Evolutionary conservation across 176 grass and related monocot species (phyloP).

Genomic region (Sorghum bicolor): Sorghum_bicolor_NCBIv3 NC_012875.2:61006501-61007000

Average conservation of each 20-base stretch:
- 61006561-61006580: background rate
- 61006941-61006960: background rate
- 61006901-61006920: background rate
- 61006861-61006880: background rate
- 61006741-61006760: background rate
- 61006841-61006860: background rate
- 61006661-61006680: background rate
- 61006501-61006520: background rate
- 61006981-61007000: background rate
- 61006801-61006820: background rate
- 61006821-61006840: background rate
- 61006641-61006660: background rate
- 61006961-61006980: background rate
- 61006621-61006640: background rate
- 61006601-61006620: background rate
- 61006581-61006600: background rate
- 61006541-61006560: constrained; percentile 28
- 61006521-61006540: background rate
- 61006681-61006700: background rate
- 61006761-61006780: background rate
- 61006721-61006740: background rate
- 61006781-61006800: background rate
- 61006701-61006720: background rate
- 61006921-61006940: background rate
- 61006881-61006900: background rate